phyloP scores from a whole-genome alignment of 345 rosid genomes.

The Combretum micranthum region DNA sequence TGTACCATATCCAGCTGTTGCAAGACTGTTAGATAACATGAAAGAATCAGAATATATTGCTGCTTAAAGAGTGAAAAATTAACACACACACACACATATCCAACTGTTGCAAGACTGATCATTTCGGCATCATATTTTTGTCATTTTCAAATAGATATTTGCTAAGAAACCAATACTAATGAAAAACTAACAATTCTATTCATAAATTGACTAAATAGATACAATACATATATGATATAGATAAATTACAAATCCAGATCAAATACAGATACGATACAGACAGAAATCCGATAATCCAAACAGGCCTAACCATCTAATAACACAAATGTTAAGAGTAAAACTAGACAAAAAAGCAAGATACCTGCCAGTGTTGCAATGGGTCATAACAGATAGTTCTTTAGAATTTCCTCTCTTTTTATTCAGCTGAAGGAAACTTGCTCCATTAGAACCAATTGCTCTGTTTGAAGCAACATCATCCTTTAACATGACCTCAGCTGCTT shows the following conservation, averaged over 20 bases:
- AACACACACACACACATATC: no score
- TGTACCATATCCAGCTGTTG: slow-evolving; percentile 98
- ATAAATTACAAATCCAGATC: no score
- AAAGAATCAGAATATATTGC: no score
- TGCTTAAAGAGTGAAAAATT: neutral
- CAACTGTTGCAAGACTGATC: no score
- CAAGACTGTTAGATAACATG: slow-evolving; percentile 48
- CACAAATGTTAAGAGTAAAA: slow-evolving; percentile 1
- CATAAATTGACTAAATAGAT: no score
- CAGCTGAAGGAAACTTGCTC: slow-evolving; percentile 50
- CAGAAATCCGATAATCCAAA: no score
- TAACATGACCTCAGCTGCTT: slow-evolving; percentile 84
- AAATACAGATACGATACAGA: no score
- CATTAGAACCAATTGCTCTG: slow-evolving; percentile 76
- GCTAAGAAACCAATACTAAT: no score
- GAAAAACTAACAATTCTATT: no score
- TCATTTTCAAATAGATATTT: no score
- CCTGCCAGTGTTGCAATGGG: slow-evolving; percentile 99
- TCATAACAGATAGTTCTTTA: slow-evolving; percentile 51
- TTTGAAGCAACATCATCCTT: slow-evolving; percentile 86
- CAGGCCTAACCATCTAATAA: neutral
- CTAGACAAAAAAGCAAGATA: slow-evolving; percentile 8
- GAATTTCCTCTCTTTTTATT: slow-evolving; percentile 25
- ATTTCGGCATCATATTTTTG: no score
- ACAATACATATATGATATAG: no score